These are phyloP conservation scores for Coemansia sp. DNA, from an alignment of 192 early-diverging fungal species.

Conservation along the genomic window DNA sequence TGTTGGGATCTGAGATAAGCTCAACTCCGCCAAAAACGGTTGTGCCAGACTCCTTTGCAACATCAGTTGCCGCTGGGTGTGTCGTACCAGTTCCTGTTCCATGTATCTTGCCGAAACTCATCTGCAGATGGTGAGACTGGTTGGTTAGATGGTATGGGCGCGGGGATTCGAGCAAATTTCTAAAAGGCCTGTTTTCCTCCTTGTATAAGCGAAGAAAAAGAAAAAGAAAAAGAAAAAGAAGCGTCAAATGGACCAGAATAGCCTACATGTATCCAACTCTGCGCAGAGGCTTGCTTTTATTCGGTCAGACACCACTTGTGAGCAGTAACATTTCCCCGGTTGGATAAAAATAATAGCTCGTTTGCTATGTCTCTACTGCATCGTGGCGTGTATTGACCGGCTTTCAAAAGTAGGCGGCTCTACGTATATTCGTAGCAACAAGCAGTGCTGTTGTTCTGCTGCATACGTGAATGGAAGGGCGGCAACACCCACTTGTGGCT, in stretches of 20 bases:
- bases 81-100: constrained; percentile 50
- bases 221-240: neutral
- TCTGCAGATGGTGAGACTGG: neutral
- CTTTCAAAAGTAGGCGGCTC: too few species aligned
- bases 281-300: neutral
- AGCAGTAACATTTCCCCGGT: neutral
- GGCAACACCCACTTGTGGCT: neutral
- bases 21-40: constrained; percentile 38
- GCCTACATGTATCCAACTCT: neutral
- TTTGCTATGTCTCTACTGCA: neutral
- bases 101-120: constrained; percentile 18
- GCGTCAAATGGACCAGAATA: neutral
- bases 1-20: constrained; percentile 38
- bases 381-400: too few species aligned
- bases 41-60: constrained; percentile 47
- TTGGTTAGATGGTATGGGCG: neutral
- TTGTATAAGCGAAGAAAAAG: neutral
- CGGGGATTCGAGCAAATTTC: too few species aligned
- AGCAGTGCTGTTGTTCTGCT: neutral
- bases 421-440: neutral
- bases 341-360: neutral
- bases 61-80: constrained; percentile 51
- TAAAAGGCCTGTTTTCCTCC: neutral
- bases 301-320: neutral
- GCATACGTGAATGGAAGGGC: neutral